Base-by-base conservation (phyloP, 208 protist genomes). In the Trypanosoma theileri region DNA sequence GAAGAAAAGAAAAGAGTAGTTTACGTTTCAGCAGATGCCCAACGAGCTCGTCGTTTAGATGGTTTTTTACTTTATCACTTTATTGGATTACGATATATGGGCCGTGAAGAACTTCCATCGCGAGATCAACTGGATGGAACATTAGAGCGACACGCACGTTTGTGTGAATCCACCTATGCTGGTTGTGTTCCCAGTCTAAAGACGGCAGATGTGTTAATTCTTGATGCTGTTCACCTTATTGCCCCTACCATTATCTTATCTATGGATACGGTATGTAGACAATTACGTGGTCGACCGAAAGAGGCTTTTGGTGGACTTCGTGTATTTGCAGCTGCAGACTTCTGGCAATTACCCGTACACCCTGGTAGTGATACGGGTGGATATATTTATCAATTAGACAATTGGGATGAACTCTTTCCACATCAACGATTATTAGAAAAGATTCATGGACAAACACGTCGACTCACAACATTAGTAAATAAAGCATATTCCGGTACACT, bases 101-200 rank as follows among this genome's bases (percentile, higher is more conserved):
- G 46, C 13, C 85, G 66, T 8, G 86, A 94, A 51, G 91, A 92
- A 42, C 73, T 96, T 58, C 86, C 88, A 19, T 91, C 85, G 50
- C 91, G 87, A 78, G 91, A 96, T 69, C 91, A 96, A 71, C 65
- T 94, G 12, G 88, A 96, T 62, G 86, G 88, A 41, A 86, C 88
- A 9, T 71, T 96, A 35, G 85, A 90, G 76, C 86, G 88, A 0
- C 91, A 96, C 60, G 85, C 84, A 41, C 85, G 88, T 3, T 81
- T 94, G 1, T 84, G 90, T 19, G 84, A 91, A 62, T 82, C 80
- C 11, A 86, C 79, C 54, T 94, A 91, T 69, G 88, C 71, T 2
- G 69, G 75, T 59, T 81, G 75, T 55, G 58, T 94, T 17, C 88
- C 85, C 10, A 93, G 83, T 73, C 61, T 96, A 24, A 55, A 59